Evolutionary conservation across 140 eudicot genomes (phyloP), one percentile per base, ranked within the genome.

Genomic region (Flaveria floridana): DNA sequence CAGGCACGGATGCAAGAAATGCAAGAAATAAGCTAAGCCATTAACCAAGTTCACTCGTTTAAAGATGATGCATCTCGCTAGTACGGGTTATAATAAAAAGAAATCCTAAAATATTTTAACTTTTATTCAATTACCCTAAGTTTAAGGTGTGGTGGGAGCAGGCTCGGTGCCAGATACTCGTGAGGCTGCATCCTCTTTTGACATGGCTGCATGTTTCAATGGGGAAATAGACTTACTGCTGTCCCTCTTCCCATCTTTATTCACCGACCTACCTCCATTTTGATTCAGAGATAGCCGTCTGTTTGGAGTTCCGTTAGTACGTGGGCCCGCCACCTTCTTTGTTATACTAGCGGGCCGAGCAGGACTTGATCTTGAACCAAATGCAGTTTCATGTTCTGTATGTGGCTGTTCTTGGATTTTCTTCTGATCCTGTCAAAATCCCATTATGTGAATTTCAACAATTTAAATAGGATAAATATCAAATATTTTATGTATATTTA

Each of bases 281-380:
- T 91, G 97, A 37, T 83, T 86, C 55, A 85, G 81, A 62, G 97
- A 93, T n/a, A 88, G 78, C 61, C 96, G 87, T 70, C 99, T 82
- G 80, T 69, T 81, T 6, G 99, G 85, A 66, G 80, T 84, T 51
- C 92, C 97, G 68, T 87, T 89, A 50, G 87, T 87, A 42, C 98
- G 96, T 56, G 95, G 88, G 46, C 91, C 96, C 26, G 64, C 82
- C 72, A 84, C 91, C 74, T 90, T 93, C 87, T 88, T 87, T 11
- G 86, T 52, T 68, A 85, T 76, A 65, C 89, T 80, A 48, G 68
- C 69, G 3, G 83, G 85, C 55, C 94, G 84, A 56, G 86, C 95
- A 9, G 98, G 98, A 89, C 97, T 93, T 67, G 97, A 87, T 73
- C 87, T 88, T 66, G 97, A 64, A 53, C 93, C 87, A 47, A 93